Base-by-base conservation (phyloP, 2,329 filamentous ascomycete genomes). In the Sporothrix inflata region DNA sequence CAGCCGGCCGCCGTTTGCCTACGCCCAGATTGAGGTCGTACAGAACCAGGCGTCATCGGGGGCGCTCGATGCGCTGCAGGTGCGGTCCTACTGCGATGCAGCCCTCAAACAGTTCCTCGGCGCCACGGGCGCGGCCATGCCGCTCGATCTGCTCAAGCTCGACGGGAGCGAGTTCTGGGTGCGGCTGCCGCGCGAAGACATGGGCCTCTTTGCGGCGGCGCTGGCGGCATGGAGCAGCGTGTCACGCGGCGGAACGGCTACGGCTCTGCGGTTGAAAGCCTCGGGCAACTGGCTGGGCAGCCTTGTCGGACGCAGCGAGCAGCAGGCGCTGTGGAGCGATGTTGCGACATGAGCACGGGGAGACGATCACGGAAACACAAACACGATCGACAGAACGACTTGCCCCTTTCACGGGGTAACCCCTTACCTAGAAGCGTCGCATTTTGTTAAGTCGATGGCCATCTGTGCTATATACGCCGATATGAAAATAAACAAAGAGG, bases 71-170 rank as follows among this genome's bases (percentile, higher is more conserved):
- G 82, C 85, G 2, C 81, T 94, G 2, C 90, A 89, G 49, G 84
- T 87, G 21, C 88, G 88, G 45, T 83, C 88, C 0, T 90, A 92
- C 77, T 87, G 92, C 75, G 88, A 86, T 1, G 80, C 86, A 0
- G 90, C 92, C 0, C 82, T 95, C 8, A 84, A 83, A 0, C 87
- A 91, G 74, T 94, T 92, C 76, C 86, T 95, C 1, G 93, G 93
- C 24, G 81, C 88, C 21, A 89, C 88, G 0, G 93, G 93, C 12
- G 82, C 85, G 1, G 89, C 88, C 12, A 89, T 94, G 3, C 82
- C 90, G 0, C 78, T 94, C 71, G 93, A 95, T 77, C 88, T 94
- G 24, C 84, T 95, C 45, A 88, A 90, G 76, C 82, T 90, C 0
- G 81, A 87, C 3, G 84, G 82, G 1, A 87, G 78, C 6, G 83